phyloP scores from a whole-genome alignment of 768 basidiomycete genomes.

The Russula sp. region DNA sequence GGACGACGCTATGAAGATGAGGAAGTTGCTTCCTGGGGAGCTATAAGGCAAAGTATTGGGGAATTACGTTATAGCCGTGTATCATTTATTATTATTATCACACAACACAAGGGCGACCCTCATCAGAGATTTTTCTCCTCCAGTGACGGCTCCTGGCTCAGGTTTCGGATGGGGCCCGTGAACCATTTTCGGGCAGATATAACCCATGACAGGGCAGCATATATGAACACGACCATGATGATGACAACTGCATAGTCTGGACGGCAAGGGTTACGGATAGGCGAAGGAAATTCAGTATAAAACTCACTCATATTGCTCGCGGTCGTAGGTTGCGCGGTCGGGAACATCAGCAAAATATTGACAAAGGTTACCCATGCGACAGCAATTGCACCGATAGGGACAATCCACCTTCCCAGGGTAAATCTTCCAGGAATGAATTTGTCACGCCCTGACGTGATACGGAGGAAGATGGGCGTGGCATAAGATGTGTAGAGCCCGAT shows the following conservation, averaged over 20 bases:
- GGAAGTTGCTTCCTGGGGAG: slow-evolving; percentile 30
- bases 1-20: slow-evolving; percentile 40
- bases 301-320: slow-evolving; percentile 20
- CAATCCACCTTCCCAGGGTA: slow-evolving; percentile 50
- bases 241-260: slow-evolving; percentile 65
- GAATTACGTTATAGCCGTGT: not conserved
- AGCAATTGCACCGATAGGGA: slow-evolving; percentile 52
- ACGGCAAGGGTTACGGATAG: slow-evolving; percentile 2
- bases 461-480: slow-evolving; percentile 58
- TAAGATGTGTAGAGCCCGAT: slow-evolving; percentile 67
- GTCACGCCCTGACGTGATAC: slow-evolving; percentile 60
- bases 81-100: not conserved
- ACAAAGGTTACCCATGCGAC: slow-evolving; percentile 64
- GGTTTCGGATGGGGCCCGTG: slow-evolving; percentile 51
- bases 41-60: slow-evolving; percentile 21
- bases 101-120: not conserved
- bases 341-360: slow-evolving; percentile 48
- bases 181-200: slow-evolving; percentile 67
- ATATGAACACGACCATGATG: slow-evolving; percentile 55
- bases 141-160: slow-evolving; percentile 2
- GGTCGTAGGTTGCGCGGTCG: not conserved
- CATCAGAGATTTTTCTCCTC: not conserved
- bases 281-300: not conserved
- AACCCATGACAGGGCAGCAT: slow-evolving; percentile 57
- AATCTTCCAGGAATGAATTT: slow-evolving; percentile 55